Evolutionary conservation across 2,329 filamentous ascomycete genomes (phyloP).

Genomic region (Thelonectria blattea): DNA sequence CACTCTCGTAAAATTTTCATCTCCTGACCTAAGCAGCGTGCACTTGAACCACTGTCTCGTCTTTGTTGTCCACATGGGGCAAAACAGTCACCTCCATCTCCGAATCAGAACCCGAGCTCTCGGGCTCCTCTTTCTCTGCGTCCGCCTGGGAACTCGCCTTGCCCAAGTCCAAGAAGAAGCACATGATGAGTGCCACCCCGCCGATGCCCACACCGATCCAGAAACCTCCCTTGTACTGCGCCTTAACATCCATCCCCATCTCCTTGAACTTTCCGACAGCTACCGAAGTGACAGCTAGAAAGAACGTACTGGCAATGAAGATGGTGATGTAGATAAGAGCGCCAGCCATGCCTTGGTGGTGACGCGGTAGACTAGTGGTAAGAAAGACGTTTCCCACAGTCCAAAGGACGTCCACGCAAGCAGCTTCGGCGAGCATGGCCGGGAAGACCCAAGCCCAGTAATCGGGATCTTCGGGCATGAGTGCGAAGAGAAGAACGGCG

Average conservation of each 20-base stretch:
- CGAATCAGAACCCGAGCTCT: conserved; percentile 11
- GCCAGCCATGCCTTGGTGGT: conserved; percentile 67
- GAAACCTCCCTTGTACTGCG: conserved; percentile 65
- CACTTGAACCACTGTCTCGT: conserved; percentile 3
- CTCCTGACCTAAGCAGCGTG: not conserved
- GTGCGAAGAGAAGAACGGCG: conserved; percentile 59
- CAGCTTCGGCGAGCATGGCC: conserved; percentile 61
- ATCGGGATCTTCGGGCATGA: conserved; percentile 57
- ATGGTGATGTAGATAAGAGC: conserved; percentile 66
- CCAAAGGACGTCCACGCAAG: conserved; percentile 70
- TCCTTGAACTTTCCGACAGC: conserved; percentile 47
- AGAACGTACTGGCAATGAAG: conserved; percentile 66
- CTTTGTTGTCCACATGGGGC: not conserved
- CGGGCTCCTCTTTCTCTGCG: conserved; percentile 27
- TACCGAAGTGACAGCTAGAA: conserved; percentile 67
- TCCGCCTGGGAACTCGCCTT: conserved; percentile 31
- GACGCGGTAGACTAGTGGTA: conserved; percentile 64
- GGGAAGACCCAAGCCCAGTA: conserved; percentile 71
- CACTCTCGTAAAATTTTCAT: not conserved
- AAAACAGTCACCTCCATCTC: conserved; percentile 8
- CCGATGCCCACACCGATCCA: conserved; percentile 65
- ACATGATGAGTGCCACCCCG: conserved; percentile 52
- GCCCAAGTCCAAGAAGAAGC: conserved; percentile 35
- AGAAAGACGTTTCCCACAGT: conserved; percentile 71
- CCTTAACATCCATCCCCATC: conserved; percentile 46